phyloP scores from a whole-genome alignment of 345 rosid genomes.

The Stellera chamaejasme region DNA sequence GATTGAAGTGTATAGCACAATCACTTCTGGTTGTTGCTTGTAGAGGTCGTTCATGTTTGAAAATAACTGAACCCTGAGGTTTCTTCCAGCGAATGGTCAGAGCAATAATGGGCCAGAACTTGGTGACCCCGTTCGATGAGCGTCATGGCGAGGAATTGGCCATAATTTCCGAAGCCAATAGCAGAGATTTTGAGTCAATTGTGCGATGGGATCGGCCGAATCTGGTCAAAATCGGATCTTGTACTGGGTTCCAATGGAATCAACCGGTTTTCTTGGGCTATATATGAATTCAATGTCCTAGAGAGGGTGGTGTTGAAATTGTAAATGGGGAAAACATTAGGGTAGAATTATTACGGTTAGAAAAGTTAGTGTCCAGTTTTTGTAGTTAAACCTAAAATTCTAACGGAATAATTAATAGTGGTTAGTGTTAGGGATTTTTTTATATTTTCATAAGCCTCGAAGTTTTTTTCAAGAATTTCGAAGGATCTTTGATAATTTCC shows the following conservation, averaged over 20 bases:
- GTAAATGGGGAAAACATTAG: conserved; percentile 6
- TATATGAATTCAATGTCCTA: conserved; percentile 5
- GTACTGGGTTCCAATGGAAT: not conserved
- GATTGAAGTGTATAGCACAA: conserved; percentile 58
- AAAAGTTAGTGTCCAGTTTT: too few species aligned
- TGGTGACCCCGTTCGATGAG: conserved; percentile 58
- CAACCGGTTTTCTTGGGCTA: not conserved
- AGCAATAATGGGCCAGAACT: conserved; percentile 52
- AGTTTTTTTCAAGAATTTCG: too few species aligned
- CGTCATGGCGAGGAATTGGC: conserved; percentile 70
- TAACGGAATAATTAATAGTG: too few species aligned
- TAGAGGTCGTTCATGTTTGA: conserved; percentile 35
- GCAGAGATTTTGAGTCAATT: conserved; percentile 53
- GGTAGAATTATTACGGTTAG: too few species aligned
- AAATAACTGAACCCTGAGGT: conserved; percentile 48
- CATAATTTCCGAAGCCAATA: conserved; percentile 74
- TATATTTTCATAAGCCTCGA: too few species aligned
- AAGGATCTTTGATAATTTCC: too few species aligned
- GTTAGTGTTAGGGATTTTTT: too few species aligned
- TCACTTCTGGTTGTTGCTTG: conserved; percentile 52
- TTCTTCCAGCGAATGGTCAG: conserved; percentile 35
- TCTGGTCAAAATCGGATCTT: conserved; percentile 11
- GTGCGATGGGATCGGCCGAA: conserved; percentile 7
- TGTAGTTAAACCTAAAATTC: too few species aligned
- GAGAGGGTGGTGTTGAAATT: not conserved